A percentile compares a stretch with the other conserved stretches of the same genome.
phyloP scores from a whole-genome alignment of 495 filamentous ascomycete genomes.

The Articulospora tetracladia region DNA sequence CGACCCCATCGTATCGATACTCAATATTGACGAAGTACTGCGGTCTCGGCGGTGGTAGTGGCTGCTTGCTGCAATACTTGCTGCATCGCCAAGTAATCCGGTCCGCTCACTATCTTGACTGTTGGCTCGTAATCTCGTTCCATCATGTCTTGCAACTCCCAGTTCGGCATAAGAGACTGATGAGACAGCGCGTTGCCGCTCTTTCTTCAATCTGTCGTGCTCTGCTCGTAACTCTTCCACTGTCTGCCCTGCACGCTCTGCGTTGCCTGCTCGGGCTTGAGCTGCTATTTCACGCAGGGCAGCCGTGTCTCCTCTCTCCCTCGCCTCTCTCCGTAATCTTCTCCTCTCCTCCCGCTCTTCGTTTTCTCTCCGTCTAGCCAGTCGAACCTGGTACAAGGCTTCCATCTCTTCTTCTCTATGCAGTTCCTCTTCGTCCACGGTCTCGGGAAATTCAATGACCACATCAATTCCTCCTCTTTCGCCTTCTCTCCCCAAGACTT shows the following conservation, averaged over 20 bases:
- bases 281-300: conserved; percentile 57
- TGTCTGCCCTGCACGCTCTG: conserved; percentile 18
- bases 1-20: conserved; percentile 39
- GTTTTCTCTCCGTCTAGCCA: conserved; percentile 69
- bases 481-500: conserved; percentile 84
- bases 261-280: conserved; percentile 28
- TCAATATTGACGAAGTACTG: conserved; percentile 42
- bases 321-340: conserved; percentile 61
- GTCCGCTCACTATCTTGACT: conserved; percentile 72
- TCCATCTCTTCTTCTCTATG: conserved; percentile 93
- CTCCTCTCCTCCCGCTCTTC: conserved; percentile 73
- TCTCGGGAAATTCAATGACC: conserved; percentile 79
- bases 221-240: conserved; percentile 58
- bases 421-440: conserved; percentile 51
- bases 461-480: conserved; percentile 90
- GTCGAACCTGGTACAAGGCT: conserved; percentile 81
- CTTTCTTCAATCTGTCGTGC: conserved; percentile 57
- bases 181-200: conserved; percentile 71
- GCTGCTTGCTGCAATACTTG: conserved; percentile 45
- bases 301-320: conserved; percentile 59
- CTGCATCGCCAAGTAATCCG: conserved; percentile 69
- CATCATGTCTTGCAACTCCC: conserved; percentile 84
- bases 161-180: conserved; percentile 83
- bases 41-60: conserved; percentile 36
- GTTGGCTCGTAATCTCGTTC: conserved; percentile 76